Conservation (phyloP, 2,329 filamentous ascomycete genomes). For the Ascochyta rabiei region DNA sequence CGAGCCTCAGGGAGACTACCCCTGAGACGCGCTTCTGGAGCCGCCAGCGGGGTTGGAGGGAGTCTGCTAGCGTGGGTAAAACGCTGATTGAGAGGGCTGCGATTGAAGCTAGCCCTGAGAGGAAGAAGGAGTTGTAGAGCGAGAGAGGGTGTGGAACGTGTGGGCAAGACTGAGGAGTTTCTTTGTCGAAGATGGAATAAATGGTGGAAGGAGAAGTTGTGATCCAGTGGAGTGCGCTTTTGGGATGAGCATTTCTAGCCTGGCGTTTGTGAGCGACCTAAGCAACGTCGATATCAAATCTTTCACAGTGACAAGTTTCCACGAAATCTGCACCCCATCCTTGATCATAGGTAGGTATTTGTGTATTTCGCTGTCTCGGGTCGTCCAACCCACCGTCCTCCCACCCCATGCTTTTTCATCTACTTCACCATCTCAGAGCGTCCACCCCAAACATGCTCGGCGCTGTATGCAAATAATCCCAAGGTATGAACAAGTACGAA, state of each 20-base stretch:
- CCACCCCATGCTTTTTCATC: background rate
- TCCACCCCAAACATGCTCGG: constrained; percentile 2
- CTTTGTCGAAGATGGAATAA: no score
- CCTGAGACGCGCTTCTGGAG: constrained; percentile 60
- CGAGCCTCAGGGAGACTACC: constrained; percentile 50
- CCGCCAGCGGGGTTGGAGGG: constrained; percentile 56
- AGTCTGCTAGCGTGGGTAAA: constrained; percentile 58
- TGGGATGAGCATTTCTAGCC: constrained; percentile 21
- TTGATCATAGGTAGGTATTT: background rate
- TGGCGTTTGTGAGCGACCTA: constrained; percentile 16
- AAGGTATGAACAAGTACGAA: constrained; percentile 38
- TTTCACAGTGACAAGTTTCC: background rate
- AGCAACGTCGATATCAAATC: background rate
- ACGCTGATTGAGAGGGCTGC: constrained; percentile 55
- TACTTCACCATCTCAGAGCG: background rate
- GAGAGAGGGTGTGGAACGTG: background rate
- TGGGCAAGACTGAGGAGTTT: no score
- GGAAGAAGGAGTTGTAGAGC: constrained; percentile 47
- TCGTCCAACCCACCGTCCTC: background rate
- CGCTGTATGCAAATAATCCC: constrained; percentile 45
- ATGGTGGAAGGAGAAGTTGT: background rate
- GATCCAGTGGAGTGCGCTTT: background rate
- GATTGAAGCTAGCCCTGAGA: constrained; percentile 35
- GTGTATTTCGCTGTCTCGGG: constrained; percentile 21
- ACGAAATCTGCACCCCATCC: background rate